Evolutionary conservation across 225 moss, liverwort and hornwort species (phyloP), one percentile per base, ranked within the genome.

Genomic region (Ulota crispa): DNA sequence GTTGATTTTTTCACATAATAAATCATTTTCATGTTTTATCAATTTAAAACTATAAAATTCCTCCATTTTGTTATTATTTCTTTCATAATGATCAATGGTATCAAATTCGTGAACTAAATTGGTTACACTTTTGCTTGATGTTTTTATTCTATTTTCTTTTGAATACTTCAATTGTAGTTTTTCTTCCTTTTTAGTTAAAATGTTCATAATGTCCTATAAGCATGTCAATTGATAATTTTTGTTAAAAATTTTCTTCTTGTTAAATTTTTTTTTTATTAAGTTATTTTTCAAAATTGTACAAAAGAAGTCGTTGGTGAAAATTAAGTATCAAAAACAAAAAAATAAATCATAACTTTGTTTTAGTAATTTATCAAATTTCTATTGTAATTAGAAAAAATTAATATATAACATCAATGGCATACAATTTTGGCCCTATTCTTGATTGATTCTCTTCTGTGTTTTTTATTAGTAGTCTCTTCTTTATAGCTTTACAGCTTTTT

Each of bases 31-130:
- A 26, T 56, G 61, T 83, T 14, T 61, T 18, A 15, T 83, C 9
- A 64, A 10, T 20, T 76, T 61, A 47, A 7, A 45, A 47, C 55
- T 31, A 30, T 77, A 0, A 8, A 56, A 53, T 50, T 61, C 14
- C 0, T 9, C 20, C 2, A 32, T 12, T 0, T 0, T 13, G 0
- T 28, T 43, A 0, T 47, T 62, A 5, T 37, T 42, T 0, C 0
- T 72, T 23, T 37, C 7, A 7, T 28, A 7, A 1, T 70, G 9
- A 12, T 61, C 0, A 11, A 23, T 71, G 20, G 9, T 37, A 30
- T 0, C 0, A 73, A 0, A 61, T 30, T 62, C 1, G 66, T 18
- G 75, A 43, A 66, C 26, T 28, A 50, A 3, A 80, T 78, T 50
- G 8, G 28, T 28, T 2, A 28, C 0, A 5, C 47, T 26, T 45